Base-by-base conservation (phyloP, 441 rosid species). In the Croton laevigatus region DNA sequence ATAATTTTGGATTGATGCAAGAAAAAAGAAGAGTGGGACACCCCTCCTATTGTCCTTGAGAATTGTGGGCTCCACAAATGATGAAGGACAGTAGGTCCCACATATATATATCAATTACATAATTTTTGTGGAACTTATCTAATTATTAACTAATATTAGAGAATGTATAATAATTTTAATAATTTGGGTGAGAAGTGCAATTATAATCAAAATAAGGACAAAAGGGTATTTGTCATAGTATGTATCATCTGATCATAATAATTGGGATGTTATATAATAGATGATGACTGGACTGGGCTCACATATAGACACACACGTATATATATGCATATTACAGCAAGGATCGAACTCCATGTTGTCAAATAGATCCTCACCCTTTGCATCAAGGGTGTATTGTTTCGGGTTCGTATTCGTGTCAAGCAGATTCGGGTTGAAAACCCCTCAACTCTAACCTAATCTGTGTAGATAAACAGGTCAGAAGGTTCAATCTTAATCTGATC, bases 211-310 rank as follows among this genome's bases (percentile, higher is more conserved):
- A 76, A 75, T 80, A 68, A 22, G 78, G 84, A 81, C 87, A 81
- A 83, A 82, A 64, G 37, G 60, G 76, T 71, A 40, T 76, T 83
- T 79, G 85, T 85, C 86, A 66, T 52, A 75, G 64, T 54, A 53
- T 71, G 76, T 54, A 80, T 65, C 75, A 69, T 71, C 68, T 67
- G 36, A 66, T 71, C 62, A 72, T 67, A 87, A 85, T 81, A 80
- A 85, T 81, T 73, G 65, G 74, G 71, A 74, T 75, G 8, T 67
- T 53, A 62, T 70, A 52, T 17, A 59, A 53, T 19, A 74, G 85
- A 82, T 66, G 77, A 80, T 78, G 81, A 80, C 85, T 76, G 73
- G 81, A 66, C 74, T 78, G 84, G 80, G 83, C 81, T 71, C 82
- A 17, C 71, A 58, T 62, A 22, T 57, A 57, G n/a, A n/a, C n/a